A percentile compares a stretch with the other conserved stretches of the same genome.
Evolutionary conservation across 1,139 yeast genomes (phyloP).

Genomic region (Kluyveromyces sp.): DNA sequence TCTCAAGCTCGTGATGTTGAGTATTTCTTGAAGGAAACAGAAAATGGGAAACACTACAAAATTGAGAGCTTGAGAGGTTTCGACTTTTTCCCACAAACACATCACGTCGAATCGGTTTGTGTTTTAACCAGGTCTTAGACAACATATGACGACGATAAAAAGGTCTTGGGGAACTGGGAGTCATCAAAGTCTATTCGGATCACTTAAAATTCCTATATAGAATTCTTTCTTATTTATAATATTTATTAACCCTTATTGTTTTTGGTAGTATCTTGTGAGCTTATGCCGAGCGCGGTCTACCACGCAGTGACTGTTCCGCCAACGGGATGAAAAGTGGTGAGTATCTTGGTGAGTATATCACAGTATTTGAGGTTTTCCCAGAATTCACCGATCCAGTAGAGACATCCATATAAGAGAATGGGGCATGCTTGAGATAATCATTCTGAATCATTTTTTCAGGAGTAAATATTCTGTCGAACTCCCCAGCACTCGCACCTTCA

Average conservation of each 20-base stretch:
- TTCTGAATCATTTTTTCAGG: background rate
- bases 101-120: slow-evolving; percentile 94
- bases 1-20: slow-evolving; percentile 94
- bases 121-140: slow-evolving; percentile 43
- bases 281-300: background rate
- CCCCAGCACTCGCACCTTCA: background rate
- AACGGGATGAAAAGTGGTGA: background rate
- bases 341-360: background rate
- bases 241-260: background rate
- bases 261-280: background rate
- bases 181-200: no score
- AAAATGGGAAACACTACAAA: slow-evolving; percentile 52
- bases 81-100: slow-evolving; percentile 97
- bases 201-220: no score
- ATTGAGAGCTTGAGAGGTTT: slow-evolving; percentile 86
- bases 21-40: slow-evolving; percentile 64
- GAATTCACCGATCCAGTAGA: background rate
- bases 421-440: background rate
- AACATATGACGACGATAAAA: no score
- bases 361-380: background rate
- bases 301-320: no score
- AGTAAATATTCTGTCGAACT: background rate
- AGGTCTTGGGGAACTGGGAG: no score
- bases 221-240: background rate
- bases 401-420: background rate